Conservation (phyloP, 1,284 basidiomycete species). For the Irpex rosettiformis region DNA sequence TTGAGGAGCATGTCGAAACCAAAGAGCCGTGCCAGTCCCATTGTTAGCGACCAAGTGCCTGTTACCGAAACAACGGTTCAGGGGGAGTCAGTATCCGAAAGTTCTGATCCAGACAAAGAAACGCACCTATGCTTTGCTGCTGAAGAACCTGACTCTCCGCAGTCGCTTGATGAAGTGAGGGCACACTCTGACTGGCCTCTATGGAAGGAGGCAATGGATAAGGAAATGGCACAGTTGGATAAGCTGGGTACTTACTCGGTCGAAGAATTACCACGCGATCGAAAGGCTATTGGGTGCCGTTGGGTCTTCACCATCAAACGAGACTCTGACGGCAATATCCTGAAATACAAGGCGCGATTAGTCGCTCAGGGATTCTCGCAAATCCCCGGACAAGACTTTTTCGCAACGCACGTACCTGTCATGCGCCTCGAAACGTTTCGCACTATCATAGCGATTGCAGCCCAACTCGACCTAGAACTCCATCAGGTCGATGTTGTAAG, state of each 20-base stretch:
- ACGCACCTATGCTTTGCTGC: conserved; percentile 5
- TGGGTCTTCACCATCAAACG: conserved; percentile 33
- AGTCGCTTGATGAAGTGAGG: conserved; percentile 24
- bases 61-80: neutral
- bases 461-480: neutral
- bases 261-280: conserved; percentile 18
- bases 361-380: conserved; percentile 41
- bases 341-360: conserved; percentile 34
- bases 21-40: neutral
- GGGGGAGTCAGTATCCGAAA: neutral
- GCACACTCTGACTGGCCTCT: conserved; percentile 20
- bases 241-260: conserved; percentile 25
- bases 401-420: conserved; percentile 31
- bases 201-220: conserved; percentile 30
- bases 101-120: neutral
- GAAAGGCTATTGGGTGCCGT: conserved; percentile 20
- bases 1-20: neutral
- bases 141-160: conserved; percentile 13
- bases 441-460: conserved; percentile 26
- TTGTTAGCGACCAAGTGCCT: neutral
- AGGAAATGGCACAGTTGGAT: conserved; percentile 25
- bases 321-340: conserved; percentile 23
- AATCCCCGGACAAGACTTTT: conserved; percentile 34
- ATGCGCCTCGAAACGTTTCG: conserved; percentile 24
- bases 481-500: neutral